Evolutionary conservation across 352 stramenopile species (phyloP).

Genomic region (Pythium myriotylum): DNA sequence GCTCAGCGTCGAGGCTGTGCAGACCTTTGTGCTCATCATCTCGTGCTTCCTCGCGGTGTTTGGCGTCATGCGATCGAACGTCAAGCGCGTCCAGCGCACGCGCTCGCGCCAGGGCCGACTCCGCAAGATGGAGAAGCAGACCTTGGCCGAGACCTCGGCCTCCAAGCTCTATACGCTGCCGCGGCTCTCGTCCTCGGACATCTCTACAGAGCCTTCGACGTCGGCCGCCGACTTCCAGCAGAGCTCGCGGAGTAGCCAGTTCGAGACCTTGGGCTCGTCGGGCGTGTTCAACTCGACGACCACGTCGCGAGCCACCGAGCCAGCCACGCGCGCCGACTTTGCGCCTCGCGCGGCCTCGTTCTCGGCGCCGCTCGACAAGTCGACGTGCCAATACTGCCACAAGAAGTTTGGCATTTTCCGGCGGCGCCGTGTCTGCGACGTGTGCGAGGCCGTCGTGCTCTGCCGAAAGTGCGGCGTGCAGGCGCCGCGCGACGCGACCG

Average conservation of each 20-base stretch:
- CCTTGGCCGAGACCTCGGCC: slow-evolving; percentile 15
- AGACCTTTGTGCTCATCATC: slow-evolving; percentile 50
- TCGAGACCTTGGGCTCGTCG: slow-evolving; percentile 4
- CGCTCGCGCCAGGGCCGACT: slow-evolving; percentile 51
- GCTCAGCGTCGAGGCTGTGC: slow-evolving; percentile 36
- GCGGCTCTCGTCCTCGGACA: slow-evolving; percentile 19
- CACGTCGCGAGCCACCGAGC: background rate
- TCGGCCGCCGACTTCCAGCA: slow-evolving; percentile 7
- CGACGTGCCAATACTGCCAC: slow-evolving; percentile 47
- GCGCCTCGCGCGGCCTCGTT: slow-evolving; percentile 8
- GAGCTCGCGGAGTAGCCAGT: slow-evolving; percentile 11
- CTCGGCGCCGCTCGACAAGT: slow-evolving; percentile 8
- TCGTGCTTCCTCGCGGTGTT: slow-evolving; percentile 62
- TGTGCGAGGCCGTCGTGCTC: slow-evolving; percentile 52
- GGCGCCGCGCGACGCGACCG: slow-evolving; percentile 44
- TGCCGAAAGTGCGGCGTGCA: slow-evolving; percentile 64
- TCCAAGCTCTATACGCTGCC: background rate
- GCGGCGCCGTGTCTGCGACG: slow-evolving; percentile 53
- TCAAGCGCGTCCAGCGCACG: slow-evolving; percentile 52
- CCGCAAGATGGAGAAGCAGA: slow-evolving; percentile 55
- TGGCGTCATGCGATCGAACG: slow-evolving; percentile 51
- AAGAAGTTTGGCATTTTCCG: slow-evolving; percentile 74
- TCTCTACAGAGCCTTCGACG: slow-evolving; percentile 17
- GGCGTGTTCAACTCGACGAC: background rate
- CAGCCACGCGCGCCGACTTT: background rate